phyloP scores from a whole-genome alignment of 768 basidiomycete species.

The Daedaleopsis sinensis region DNA sequence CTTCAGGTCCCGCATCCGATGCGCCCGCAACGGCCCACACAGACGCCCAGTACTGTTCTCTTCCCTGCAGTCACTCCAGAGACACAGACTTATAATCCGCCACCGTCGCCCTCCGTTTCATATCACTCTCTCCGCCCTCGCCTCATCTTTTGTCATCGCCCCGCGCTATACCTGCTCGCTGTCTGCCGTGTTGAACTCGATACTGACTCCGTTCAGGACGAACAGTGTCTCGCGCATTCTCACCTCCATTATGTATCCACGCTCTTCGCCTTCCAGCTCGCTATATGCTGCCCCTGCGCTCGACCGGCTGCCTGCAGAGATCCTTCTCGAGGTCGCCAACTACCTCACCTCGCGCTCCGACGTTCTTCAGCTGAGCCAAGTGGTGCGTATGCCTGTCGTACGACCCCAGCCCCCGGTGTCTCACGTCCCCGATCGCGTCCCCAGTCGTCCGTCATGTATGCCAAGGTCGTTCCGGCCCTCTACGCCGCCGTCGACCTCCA shows the following conservation, averaged over 20 bases:
- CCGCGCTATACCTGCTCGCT: neutral
- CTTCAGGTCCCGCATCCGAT: neutral
- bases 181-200: neutral
- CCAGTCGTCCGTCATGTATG: slow-evolving; percentile 60
- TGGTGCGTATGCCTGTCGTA: slow-evolving; percentile 44
- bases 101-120: neutral
- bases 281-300: slow-evolving; percentile 4
- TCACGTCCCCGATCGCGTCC: neutral
- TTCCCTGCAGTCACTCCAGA: neutral
- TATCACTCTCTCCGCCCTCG: neutral
- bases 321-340: slow-evolving; percentile 67
- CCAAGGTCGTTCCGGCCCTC: slow-evolving; percentile 55
- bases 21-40: too few species aligned
- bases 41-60: neutral
- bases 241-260: slow-evolving; percentile 3
- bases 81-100: neutral
- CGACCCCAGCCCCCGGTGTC: neutral
- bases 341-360: slow-evolving; percentile 56
- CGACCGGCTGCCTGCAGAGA: slow-evolving; percentile 52
- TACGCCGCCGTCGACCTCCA: slow-evolving; percentile 61
- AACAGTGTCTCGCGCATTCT: neutral
- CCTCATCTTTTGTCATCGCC: neutral
- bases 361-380: slow-evolving; percentile 59
- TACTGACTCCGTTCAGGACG: neutral
- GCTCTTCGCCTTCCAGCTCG: neutral